Evolutionary conservation across 768 basidiomycete genomes (phyloP), one percentile per base, ranked within the genome.

Genomic region (Paxillus ammoniavirescens): DNA sequence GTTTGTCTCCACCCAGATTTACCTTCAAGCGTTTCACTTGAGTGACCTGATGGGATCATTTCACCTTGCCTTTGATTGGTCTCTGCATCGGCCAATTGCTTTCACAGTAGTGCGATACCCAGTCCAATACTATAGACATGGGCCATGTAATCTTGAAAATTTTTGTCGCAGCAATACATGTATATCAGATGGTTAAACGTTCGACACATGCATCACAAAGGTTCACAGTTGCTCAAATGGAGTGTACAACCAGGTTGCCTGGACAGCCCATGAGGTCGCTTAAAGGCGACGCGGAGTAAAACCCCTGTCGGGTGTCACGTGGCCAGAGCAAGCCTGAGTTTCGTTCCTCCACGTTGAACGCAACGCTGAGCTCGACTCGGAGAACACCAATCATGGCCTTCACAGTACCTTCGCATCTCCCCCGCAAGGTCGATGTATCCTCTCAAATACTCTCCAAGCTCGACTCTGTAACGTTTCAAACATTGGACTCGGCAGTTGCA

Each of bases 21-120:
- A 92, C 90, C 15, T 92, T 91, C 83, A 91, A 90, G 69, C 83
- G 90, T 23, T 90, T 82, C 73, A 72, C 72, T 42, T 67, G 55
- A 67, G 44, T 23, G 13, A 15, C 42, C n/a, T 49, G 42, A 26
- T 33, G 10, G 35, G 35, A 35, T 35, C 35, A 35, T 35, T 31
- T 53, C 15, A 50, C 35, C 30, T 23, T 18, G 9, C 26, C 15
- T 50, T n/a, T 50, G 43, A 14, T 30, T 31, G 17, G 18, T 15
- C 36, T 40, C 26, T n/a, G 17, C 48, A 7, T n/a, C 31, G 47
- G 28, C 18, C 36, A 21, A 40, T 45, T 56, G 40, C 42, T 37
- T 51, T 50, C 36, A 28, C 10, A 17, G 23, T 65, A 30, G 55
- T 58, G 38, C 42, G 41, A 70, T 62, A 66, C 70, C 66, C 53